These are phyloP conservation scores for Fusarium illudens DNA, from an alignment of 2,329 filamentous ascomycete genomes.

Conservation along the genomic window DNA sequence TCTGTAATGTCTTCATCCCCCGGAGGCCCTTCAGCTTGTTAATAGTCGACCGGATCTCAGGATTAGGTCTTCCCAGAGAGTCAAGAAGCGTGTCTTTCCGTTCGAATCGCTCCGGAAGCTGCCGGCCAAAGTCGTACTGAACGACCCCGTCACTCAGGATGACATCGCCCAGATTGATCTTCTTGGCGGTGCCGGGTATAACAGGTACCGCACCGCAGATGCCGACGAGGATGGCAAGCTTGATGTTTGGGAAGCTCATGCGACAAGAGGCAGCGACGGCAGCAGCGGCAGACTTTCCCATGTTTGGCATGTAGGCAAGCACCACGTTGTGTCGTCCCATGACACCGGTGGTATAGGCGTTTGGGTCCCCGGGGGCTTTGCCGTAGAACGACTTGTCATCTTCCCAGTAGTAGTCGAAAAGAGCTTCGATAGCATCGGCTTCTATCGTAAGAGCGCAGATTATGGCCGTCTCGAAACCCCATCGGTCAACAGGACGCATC, in stretches of 20 bases:
- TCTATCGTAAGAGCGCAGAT: neutral
- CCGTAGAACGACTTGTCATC: neutral
- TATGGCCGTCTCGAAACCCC: conserved; percentile 8
- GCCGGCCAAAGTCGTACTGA: neutral
- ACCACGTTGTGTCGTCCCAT: neutral
- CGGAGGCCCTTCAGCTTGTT: neutral
- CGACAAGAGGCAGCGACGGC: neutral
- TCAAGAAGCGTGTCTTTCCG: neutral
- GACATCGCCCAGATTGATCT: neutral
- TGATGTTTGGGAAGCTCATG: neutral
- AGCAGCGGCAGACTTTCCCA: neutral
- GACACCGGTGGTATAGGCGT: neutral
- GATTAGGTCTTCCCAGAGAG: fast-evolving
- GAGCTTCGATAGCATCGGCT: neutral
- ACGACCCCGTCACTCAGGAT: neutral
- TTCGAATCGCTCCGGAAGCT: fast-evolving
- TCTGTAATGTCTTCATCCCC: fast-evolving
- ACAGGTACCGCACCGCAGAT: neutral
- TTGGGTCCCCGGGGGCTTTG: neutral
- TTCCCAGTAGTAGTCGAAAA: conserved; percentile 9
- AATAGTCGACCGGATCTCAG: fast-evolving
- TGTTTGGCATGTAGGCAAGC: neutral
- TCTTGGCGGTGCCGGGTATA: fast-evolving
- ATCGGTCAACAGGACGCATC: neutral
- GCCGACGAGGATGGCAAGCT: neutral